A percentile compares a stretch with the other conserved stretches of the same genome.
phyloP scores from a whole-genome alignment of 768 basidiomycete genomes.

The Boletus barrowsii region DNA sequence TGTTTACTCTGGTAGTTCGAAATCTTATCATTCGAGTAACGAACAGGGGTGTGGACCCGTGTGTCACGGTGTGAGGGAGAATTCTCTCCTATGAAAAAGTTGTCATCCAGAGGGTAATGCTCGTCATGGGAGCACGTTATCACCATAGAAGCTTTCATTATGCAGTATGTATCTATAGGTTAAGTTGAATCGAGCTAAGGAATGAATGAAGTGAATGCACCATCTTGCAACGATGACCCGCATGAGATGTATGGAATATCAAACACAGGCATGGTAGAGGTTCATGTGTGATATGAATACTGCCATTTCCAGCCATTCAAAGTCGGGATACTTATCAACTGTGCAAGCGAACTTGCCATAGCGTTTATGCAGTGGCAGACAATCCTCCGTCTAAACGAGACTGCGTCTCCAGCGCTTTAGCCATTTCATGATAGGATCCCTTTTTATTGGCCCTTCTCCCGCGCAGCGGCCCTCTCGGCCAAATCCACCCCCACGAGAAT shows the following conservation, averaged over 20 bases:
- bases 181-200: slow-evolving; percentile 4
- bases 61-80: not conserved
- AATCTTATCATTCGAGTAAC: not conserved
- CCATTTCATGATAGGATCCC: not conserved
- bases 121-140: too few relatives aligned
- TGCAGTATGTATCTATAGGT: slow-evolving; percentile 15
- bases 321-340: slow-evolving; percentile 14
- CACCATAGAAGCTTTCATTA: slow-evolving; percentile 9
- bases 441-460: slow-evolving; percentile 32
- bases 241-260: slow-evolving; percentile 2
- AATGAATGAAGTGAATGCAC: slow-evolving; percentile 11
- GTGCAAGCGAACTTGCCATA: slow-evolving; percentile 6
- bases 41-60: slow-evolving; percentile 5
- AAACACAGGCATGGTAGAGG: slow-evolving; percentile 8
- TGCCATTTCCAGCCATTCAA: not conserved
- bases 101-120: too few relatives aligned
- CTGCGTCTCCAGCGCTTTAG: not conserved
- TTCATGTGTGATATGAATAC: slow-evolving; percentile 3
- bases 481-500: slow-evolving; percentile 92
- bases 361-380: slow-evolving; percentile 7
- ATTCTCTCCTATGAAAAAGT: too few relatives aligned
- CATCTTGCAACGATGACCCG: slow-evolving; percentile 8
- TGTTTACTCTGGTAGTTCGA: too few relatives aligned
- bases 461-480: slow-evolving; percentile 72
- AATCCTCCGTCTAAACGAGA: slow-evolving; percentile 14